Percentiles rank a stretch among this genome's conserved stretches.
Evolutionary conservation across 2,329 filamentous ascomycete genomes (phyloP).

Genomic region (Penicillium sp.): DNA sequence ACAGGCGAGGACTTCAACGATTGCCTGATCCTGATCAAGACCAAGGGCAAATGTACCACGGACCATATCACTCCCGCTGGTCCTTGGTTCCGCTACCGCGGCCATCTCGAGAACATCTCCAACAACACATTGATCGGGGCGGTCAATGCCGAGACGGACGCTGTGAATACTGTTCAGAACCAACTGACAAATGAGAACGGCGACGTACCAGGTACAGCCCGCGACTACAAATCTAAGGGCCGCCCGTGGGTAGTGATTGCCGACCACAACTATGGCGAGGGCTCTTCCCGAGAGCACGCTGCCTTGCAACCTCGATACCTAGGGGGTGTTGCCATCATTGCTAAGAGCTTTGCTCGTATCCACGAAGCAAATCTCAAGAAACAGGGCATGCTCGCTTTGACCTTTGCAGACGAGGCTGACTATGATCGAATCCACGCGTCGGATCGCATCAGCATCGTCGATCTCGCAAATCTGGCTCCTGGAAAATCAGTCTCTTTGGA

Average conservation of each 20-base stretch:
- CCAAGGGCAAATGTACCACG: slow-evolving; percentile 89
- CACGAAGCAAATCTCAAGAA: slow-evolving; percentile 99
- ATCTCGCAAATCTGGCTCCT: background rate
- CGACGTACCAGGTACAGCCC: slow-evolving; percentile 85
- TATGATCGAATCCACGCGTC: background rate
- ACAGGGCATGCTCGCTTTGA: slow-evolving; percentile 98
- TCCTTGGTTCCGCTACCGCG: slow-evolving; percentile 98
- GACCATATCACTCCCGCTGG: slow-evolving; percentile 97
- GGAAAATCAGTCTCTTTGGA: background rate
- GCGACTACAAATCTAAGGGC: slow-evolving; percentile 95
- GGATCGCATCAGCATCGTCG: slow-evolving; percentile 1
- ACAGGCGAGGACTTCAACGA: slow-evolving; percentile 82
- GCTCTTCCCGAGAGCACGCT: slow-evolving; percentile 93
- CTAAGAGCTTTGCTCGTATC: slow-evolving; percentile 91
- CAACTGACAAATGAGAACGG: slow-evolving; percentile 76
- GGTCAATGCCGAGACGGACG: slow-evolving; percentile 88
- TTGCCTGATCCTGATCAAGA: slow-evolving; percentile 91
- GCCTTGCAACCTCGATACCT: slow-evolving; percentile 95
- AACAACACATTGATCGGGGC: slow-evolving; percentile 99
- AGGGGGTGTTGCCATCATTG: slow-evolving; percentile 83
- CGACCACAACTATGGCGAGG: slow-evolving; percentile 99
- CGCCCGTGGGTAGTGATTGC: slow-evolving; percentile 95
- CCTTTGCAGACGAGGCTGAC: slow-evolving; percentile 66
- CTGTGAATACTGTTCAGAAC: slow-evolving; percentile 97
- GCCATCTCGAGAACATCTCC: slow-evolving; percentile 98